Conservation (phyloP, 1,139 yeast species). For the Scheffersomyces segobiensis region DNA sequence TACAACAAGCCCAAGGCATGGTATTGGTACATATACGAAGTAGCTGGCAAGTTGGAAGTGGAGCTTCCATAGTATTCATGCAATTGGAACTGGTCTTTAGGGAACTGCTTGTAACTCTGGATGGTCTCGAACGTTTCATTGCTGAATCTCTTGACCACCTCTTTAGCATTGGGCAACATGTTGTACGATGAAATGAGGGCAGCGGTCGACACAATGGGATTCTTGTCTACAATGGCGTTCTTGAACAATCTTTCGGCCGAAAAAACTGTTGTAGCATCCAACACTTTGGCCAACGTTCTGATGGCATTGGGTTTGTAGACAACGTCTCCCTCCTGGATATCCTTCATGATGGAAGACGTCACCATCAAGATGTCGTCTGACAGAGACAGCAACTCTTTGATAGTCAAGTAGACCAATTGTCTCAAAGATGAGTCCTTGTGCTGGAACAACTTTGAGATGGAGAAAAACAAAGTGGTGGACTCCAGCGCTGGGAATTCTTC, state of each 20-base stretch:
- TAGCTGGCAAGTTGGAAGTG: conserved; percentile 55
- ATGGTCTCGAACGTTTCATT: conserved; percentile 93
- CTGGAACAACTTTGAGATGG: conserved; percentile 91
- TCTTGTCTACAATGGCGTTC: conserved; percentile 88
- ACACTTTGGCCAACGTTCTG: conserved; percentile 83
- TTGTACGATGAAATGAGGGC: conserved; percentile 91
- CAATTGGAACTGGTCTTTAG: conserved; percentile 52
- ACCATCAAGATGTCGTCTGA: conserved; percentile 97
- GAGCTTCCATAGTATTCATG: conserved; percentile 57
- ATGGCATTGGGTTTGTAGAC: conserved; percentile 93
- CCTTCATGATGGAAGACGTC: conserved; percentile 96
- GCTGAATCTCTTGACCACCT: conserved; percentile 88
- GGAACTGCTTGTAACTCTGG: conserved; percentile 66
- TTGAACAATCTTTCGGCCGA: conserved; percentile 93
- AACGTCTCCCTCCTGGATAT: conserved; percentile 85
- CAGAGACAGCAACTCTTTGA: conserved; percentile 80
- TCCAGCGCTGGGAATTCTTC: conserved; percentile 86
- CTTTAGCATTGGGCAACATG: conserved; percentile 83
- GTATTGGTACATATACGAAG: conserved; percentile 86
- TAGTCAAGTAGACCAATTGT: conserved; percentile 91
- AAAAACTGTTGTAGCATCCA: conserved; percentile 90
- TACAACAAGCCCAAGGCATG: conserved; percentile 93
- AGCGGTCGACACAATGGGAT: conserved; percentile 87
- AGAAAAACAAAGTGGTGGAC: conserved; percentile 89
- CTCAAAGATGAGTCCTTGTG: conserved; percentile 89